These are phyloP conservation scores for Dioscorea dumetorum DNA, from an alignment of 106 monocot species.

Conservation along the genomic window DNA sequence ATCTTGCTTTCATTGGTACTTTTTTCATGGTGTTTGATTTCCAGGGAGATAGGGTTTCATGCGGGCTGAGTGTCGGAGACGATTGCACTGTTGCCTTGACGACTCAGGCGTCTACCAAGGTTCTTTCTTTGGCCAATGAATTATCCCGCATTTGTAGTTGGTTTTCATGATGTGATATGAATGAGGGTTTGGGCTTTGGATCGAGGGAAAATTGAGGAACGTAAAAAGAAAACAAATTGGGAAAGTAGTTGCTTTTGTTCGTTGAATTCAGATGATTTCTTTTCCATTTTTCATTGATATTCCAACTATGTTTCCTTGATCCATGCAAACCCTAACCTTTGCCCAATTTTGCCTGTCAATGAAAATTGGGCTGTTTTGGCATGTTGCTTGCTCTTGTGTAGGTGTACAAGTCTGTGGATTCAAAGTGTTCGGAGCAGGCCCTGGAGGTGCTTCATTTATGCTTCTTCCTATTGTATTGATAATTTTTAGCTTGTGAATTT, in stretches of 20 bases:
- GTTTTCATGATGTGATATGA: no score
- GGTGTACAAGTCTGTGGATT: constrained; percentile 86
- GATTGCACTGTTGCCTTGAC: constrained; percentile 74
- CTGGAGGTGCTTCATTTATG: constrained; percentile 57
- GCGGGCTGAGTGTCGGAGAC: constrained; percentile 49
- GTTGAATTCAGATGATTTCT: no score
- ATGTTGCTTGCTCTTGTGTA: constrained; percentile 17
- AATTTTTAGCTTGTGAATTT: not conserved
- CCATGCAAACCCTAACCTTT: no score
- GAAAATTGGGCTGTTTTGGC: not conserved
- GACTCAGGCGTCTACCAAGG: constrained; percentile 99
- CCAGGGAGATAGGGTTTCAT: constrained; percentile 66
- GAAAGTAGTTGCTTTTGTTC: no score
- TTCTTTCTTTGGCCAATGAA: constrained; percentile 5
- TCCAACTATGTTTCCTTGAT: no score
- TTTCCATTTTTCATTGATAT: no score
- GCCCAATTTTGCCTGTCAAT: no score
- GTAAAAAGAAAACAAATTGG: no score
- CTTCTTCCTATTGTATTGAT: not conserved
- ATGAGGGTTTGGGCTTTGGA: no score
- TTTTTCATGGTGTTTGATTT: not conserved
- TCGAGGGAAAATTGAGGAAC: no score
- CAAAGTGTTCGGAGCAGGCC: constrained; percentile 67
- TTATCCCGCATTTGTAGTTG: no score
- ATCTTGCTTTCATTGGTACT: not conserved